phyloP scores from a whole-genome alignment of 2,329 filamentous ascomycete species.

The Cytospora paraplurivora region DNA sequence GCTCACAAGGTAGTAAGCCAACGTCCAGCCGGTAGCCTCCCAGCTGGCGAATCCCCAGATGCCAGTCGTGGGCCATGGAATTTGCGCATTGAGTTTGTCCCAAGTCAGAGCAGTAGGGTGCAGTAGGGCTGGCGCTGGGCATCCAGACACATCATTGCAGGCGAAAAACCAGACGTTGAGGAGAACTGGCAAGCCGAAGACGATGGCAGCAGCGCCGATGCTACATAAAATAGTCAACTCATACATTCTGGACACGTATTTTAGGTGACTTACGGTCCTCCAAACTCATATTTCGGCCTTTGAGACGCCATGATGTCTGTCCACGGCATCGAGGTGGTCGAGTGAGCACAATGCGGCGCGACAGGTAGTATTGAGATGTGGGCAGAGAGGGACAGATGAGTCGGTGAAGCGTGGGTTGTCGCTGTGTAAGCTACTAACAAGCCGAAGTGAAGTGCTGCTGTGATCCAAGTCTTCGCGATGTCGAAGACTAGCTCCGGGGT shows the following conservation, averaged over 20 bases:
- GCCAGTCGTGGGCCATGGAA: constrained; percentile 63
- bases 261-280: constrained; percentile 26
- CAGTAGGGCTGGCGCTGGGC: constrained; percentile 53
- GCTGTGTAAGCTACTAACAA: too few species aligned
- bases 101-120: constrained; percentile 47
- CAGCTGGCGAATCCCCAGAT: constrained; percentile 67
- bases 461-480: too few species aligned
- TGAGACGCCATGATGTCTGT: constrained; percentile 11
- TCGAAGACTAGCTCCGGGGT: too few species aligned
- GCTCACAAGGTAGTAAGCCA: constrained; percentile 75
- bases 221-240: constrained; percentile 7
- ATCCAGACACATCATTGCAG: constrained; percentile 56
- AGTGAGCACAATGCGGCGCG: not conserved
- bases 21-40: constrained; percentile 63
- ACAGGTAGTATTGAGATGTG: too few species aligned
- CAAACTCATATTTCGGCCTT: constrained; percentile 28
- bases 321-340: not conserved
- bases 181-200: constrained; percentile 29
- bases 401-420: too few species aligned
- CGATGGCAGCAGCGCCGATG: constrained; percentile 28
- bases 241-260: not conserved
- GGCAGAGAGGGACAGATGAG: too few species aligned
- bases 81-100: constrained; percentile 48
- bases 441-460: too few species aligned
- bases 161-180: constrained; percentile 40